Base-by-base conservation (phyloP, 108 stramenopile species). In the Skeletonema costatum region DNA sequence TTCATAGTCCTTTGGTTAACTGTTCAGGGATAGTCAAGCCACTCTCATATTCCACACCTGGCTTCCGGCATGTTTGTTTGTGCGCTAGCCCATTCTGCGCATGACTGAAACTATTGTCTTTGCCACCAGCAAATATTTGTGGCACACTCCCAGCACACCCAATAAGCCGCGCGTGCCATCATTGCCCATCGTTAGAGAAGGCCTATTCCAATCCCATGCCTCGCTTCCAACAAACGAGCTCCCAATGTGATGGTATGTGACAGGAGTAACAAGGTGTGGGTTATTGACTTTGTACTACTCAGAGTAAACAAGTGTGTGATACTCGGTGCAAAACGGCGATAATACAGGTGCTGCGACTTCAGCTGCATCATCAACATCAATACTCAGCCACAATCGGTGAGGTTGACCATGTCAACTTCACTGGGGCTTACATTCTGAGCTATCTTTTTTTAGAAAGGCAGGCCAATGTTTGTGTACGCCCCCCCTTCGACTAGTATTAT, bases 31-130 rank as follows among this genome's bases (percentile, higher is more conserved):
- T 64, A 8, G 89, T 90, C 32, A 30, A 36, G 12, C 62, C 65
- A 16, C 41, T 60, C 4, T 70, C 60, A 73, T 85, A 87, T 14
- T 16, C n/a, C 36, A 87, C 63, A 29, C 58, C 58, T 69, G 6
- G 86, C 60, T 16, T 85, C 76, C 11, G 77, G 79, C 58, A 90
- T 25, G 89, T 90, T 68, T 90, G 89, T 41, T 74, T 41, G 3
- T 31, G 51, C 0, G 60, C 62, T 2, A 59, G n/a, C n/a, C 67
- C 50, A 85, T 51, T 9, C n/a, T n/a, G n/a, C 68, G 80, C 10
- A 38, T 35, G 1, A 87, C 87, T 14, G 75, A 85, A 85, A 50
- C 67, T 21, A 16, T 38, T 13, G 35, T 17, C 21, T 14, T 64
- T 35, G n/a, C 66, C 66, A 2, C 31, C 69, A 56, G 17, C 63